Evolutionary conservation across 106 monocot species (phyloP), one percentile per base, ranked within the genome.

Genomic region (Chionographis japonica): DNA sequence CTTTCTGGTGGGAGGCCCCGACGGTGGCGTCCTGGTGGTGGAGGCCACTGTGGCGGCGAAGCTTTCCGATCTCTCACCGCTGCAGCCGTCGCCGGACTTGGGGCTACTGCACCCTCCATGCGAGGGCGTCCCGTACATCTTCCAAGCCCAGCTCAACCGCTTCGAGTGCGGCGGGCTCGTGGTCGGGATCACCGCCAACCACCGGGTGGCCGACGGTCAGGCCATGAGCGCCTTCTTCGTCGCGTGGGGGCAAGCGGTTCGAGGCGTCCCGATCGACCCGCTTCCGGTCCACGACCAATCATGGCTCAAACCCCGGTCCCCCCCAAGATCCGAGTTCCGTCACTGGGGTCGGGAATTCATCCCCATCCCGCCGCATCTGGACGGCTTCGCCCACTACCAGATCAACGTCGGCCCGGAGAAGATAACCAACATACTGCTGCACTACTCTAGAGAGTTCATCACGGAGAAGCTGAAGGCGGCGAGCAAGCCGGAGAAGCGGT

Each of bases 191-290:
- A 72, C 85, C 36, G 16, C 58, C 6, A 71, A 85, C 65, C 89
- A 90, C 50, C 64, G 72, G 14, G 75, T 80, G 9, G 89, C 83
- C 16, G 89, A 90, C 62, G 85, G 80, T 10, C 76, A 71, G 58
- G 70, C 89, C 14, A 85, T 89, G 82, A 77, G 63, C 76, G 54
- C n/a, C 36, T 90, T 88, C 75, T 69, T 81, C 41, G 20, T 54
- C 6, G 61, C 76, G 0, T 80, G 72, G 87, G 65, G 60, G 8
- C 42, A 53, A 19, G 35, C 27, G 4, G 76, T 77, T 40, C 72
- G 82, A 8, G 73, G 64, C 3, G 2, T 65, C 11, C 2, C 58
- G 12, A 4, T 60, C 54, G 63, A 61, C 6, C 72, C 54, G 1
- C 60, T 56, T 3, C 73, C 77, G 2, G 39, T 62, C 37, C 43